Conservation (phyloP, 83 land plant genomes). For the Thuja plicata region DNA sequence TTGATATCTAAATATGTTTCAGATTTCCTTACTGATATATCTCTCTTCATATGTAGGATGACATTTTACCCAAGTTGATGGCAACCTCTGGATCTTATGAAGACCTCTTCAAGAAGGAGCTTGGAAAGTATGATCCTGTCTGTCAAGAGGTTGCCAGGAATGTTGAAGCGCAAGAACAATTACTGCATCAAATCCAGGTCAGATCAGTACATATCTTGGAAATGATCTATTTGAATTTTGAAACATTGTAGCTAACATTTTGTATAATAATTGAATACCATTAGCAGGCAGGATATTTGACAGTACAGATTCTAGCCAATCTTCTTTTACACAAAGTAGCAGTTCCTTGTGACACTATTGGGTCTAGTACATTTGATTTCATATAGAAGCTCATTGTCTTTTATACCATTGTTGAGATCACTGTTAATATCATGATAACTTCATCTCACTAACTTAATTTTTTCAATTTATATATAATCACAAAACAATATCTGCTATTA, state of each 20-base stretch:
- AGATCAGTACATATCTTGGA: not conserved
- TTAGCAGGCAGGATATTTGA: not conserved
- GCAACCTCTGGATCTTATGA: conserved; percentile 89
- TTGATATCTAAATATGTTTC: not conserved
- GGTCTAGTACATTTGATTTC: not conserved
- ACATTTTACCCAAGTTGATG: conserved; percentile 96
- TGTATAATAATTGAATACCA: not conserved
- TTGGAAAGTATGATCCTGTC: conserved; percentile 78
- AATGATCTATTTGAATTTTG: not conserved
- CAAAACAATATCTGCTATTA: not conserved
- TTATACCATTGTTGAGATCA: not conserved
- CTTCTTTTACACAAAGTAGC: not conserved
- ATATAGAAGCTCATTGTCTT: not conserved
- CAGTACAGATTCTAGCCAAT: not conserved
- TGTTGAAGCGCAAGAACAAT: conserved; percentile 81
- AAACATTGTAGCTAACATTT: not conserved
- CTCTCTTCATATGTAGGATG: conserved; percentile 62
- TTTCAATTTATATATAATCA: too few relatives aligned
- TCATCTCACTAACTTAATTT: not conserved
- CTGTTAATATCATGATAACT: not conserved
- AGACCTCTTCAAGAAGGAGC: conserved; percentile 93
- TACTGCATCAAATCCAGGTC: conserved; percentile 89
- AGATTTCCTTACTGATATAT: not conserved
- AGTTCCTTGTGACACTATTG: not conserved
- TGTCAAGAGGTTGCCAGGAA: conserved; percentile 84